phyloP scores from a whole-genome alignment of 176 grass and related monocot species.

The Oryza glaberrima region DNA sequence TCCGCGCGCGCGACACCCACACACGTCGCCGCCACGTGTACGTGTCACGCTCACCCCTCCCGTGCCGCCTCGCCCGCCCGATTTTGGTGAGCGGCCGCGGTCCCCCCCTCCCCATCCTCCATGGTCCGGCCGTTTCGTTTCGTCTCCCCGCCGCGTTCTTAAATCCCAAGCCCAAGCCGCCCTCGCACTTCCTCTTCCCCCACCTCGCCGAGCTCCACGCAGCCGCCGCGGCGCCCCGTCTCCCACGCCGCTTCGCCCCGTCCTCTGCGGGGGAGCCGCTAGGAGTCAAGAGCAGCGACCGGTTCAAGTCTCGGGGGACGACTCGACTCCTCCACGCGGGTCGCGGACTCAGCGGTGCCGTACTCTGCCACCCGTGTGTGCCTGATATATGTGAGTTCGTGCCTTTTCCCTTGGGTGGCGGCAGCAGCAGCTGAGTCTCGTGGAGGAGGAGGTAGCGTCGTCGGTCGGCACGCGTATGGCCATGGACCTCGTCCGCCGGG shows the following conservation, averaged over 20 bases:
- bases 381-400: background rate
- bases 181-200: background rate
- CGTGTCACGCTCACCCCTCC: background rate
- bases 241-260: background rate
- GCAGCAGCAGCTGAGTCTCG: background rate
- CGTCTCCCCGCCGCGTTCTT: background rate
- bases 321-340: constrained; percentile 31
- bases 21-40: no score
- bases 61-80: background rate
- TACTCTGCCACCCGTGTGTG: no score
- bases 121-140: constrained; percentile 16
- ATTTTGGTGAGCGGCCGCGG: constrained; percentile 43
- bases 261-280: background rate
- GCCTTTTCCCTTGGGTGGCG: background rate
- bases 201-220: background rate
- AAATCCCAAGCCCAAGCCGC: constrained; percentile 27
- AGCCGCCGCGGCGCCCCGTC: background rate
- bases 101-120: background rate
- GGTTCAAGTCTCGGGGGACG: constrained; percentile 34
- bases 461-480: background rate
- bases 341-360: background rate
- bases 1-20: no score
- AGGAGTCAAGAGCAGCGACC: constrained; percentile 4
- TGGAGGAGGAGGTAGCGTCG: background rate
- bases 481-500: constrained; percentile 43